Conservation (phyloP, 805 yeast genomes). For the Candida bentonensis region DNA sequence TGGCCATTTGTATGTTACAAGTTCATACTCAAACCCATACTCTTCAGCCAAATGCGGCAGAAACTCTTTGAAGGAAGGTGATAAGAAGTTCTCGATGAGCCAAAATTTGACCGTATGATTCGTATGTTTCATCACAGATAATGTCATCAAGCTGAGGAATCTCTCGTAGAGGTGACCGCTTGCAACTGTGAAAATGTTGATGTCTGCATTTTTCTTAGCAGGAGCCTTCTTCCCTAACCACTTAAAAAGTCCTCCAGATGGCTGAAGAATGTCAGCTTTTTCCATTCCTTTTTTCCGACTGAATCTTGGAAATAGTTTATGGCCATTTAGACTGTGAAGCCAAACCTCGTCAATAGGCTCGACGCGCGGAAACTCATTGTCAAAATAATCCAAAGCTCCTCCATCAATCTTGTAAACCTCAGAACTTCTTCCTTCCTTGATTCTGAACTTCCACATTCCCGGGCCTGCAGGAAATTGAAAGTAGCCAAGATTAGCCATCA, state of each 20-base stretch:
- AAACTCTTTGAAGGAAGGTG: slow-evolving; percentile 49
- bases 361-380: neutral
- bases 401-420: slow-evolving; percentile 28
- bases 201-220: slow-evolving; percentile 34
- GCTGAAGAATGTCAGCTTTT: slow-evolving; percentile 11
- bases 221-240: neutral
- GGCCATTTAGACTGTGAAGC: slow-evolving; percentile 33
- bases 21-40: slow-evolving; percentile 55
- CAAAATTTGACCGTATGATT: slow-evolving; percentile 63
- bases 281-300: slow-evolving; percentile 29
- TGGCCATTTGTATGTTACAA: slow-evolving; percentile 89
- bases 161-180: slow-evolving; percentile 72
- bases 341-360: slow-evolving; percentile 10
- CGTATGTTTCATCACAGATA: slow-evolving; percentile 56
- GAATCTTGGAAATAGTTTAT: slow-evolving; percentile 32
- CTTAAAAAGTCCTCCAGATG: slow-evolving; percentile 2
- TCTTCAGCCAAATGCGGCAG: slow-evolving; percentile 45
- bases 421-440: slow-evolving; percentile 31
- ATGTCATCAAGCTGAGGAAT: slow-evolving; percentile 63
- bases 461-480: slow-evolving; percentile 64
- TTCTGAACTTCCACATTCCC: slow-evolving; percentile 46
- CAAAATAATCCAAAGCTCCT: slow-evolving; percentile 3
- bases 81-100: slow-evolving; percentile 71
- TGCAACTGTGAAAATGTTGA: slow-evolving; percentile 71
- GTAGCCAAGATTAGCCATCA: slow-evolving; percentile 76